Base-by-base conservation (phyloP, 441 rosid genomes). In the Macaranga tanarius region DNA sequence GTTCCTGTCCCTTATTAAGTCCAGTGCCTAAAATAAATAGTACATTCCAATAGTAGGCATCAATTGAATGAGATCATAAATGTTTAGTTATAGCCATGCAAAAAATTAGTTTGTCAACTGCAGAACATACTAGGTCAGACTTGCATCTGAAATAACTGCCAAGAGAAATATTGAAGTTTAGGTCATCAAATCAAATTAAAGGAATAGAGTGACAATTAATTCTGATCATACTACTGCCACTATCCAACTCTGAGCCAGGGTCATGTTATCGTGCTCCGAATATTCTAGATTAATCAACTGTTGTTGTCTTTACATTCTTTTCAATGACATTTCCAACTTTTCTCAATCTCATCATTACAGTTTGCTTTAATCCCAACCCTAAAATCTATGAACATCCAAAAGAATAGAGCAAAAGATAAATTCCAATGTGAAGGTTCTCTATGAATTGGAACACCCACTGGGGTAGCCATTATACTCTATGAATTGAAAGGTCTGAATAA, bases 1-100 rank as follows among this genome's bases (percentile, higher is more conserved):
- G 78, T 92, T 92, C 83, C 87, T 81, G 83, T 89, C 95, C 74
- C 93, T 84, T 82, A 94, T 94, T 58, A 94, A 79, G 81, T 92
- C 95, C 80, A 92, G 86, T 62, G 98, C 96, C 97, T 93, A 84
- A 63, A 69, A 77, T 42, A 62, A 79, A 65, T 60, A 54, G 62
- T 62, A 44, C 19, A 51, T n/a, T 63, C 57, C 45, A 58, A 58
- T 19, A 72, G 73, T 22, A 73, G 40, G n/a, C n/a, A 76, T 34
- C 15, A 71, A 26, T 0, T 34, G 48, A 34, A 45, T 58, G 51
- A 22, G 1, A 71, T 28, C 31, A 31, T 44, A 55, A 11, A 68
- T 25, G 47, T 72, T 2, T 9, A 51, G 59, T 60, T 42, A 48
- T 48, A 48, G 54, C 22, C 10, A 9, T 2, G 23, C 23, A 52